These are phyloP conservation scores for Globisporangium parvum DNA, from an alignment of 352 stramenopile species.

Conservation along the genomic window DNA sequence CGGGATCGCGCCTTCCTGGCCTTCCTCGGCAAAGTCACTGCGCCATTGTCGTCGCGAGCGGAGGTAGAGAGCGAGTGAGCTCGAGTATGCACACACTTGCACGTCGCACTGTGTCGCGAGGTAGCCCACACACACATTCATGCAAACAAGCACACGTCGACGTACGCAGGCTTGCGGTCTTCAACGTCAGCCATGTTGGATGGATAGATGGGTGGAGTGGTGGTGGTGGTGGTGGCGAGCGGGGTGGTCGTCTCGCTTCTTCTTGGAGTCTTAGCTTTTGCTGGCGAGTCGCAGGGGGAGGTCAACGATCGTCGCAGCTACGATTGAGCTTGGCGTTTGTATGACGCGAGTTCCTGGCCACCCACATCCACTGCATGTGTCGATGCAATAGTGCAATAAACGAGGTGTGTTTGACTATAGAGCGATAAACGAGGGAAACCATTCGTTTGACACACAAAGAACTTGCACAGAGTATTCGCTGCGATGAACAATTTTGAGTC, in stretches of 20 bases:
- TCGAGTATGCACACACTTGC: too few relatives aligned
- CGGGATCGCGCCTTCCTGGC: constrained; percentile 60
- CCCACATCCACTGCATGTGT: not conserved
- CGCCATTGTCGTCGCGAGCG: not conserved
- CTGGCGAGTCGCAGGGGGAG: too few relatives aligned
- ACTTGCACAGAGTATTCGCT: too few relatives aligned
- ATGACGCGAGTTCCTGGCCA: constrained; percentile 17
- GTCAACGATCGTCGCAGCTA: too few relatives aligned
- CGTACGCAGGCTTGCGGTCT: constrained; percentile 47
- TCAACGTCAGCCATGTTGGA: constrained; percentile 69
- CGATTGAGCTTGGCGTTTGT: constrained; percentile 66
- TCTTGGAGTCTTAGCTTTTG: constrained; percentile 23
- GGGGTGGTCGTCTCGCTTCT: constrained; percentile 1
- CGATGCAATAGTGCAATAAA: too few relatives aligned
- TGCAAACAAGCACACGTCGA: not conserved
- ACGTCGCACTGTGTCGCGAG: too few relatives aligned
- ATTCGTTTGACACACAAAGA: too few relatives aligned
- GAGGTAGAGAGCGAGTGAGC: too few relatives aligned
- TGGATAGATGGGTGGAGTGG: constrained; percentile 15
- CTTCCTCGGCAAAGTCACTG: constrained; percentile 57
- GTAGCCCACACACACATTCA: too few relatives aligned
- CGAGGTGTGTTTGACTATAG: too few relatives aligned
- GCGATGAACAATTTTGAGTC: too few relatives aligned
- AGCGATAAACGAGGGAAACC: too few relatives aligned
- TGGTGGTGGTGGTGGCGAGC: constrained; percentile 6